These are phyloP conservation scores for Hemileccinum impolitum DNA, from an alignment of 768 basidiomycete species.

Conservation along the genomic window DNA sequence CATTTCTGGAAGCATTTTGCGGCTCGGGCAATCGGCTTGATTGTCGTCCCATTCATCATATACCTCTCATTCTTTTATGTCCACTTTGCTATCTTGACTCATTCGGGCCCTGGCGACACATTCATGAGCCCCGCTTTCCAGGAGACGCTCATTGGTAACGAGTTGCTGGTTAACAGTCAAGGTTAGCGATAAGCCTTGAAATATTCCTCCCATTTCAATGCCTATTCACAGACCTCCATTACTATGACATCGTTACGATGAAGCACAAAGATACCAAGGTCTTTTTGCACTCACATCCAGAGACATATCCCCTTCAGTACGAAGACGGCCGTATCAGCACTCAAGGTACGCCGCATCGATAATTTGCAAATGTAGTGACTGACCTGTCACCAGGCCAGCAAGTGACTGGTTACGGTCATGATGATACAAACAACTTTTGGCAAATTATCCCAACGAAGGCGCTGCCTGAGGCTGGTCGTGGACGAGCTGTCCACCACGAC, in stretches of 20 bases:
- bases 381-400: constrained; percentile 66
- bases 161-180: constrained; percentile 86
- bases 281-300: constrained; percentile 89
- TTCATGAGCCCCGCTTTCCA: constrained; percentile 99
- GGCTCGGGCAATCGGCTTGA: constrained; percentile 81
- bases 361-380: background rate
- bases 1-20: constrained; percentile 87
- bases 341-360: constrained; percentile 53
- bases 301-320: constrained; percentile 89
- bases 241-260: constrained; percentile 84
- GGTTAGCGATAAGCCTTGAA: constrained; percentile 47
- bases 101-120: constrained; percentile 88
- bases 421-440: constrained; percentile 95
- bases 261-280: constrained; percentile 92
- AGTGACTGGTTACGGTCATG: constrained; percentile 92
- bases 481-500: constrained; percentile 85
- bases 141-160: constrained; percentile 89
- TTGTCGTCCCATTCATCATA: constrained; percentile 81
- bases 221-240: constrained; percentile 75
- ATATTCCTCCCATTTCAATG: background rate
- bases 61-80: constrained; percentile 96
- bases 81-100: constrained; percentile 84
- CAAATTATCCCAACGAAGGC: constrained; percentile 93
- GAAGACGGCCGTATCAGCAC: constrained; percentile 94
- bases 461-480: constrained; percentile 89